Evolutionary conservation across 2,329 filamentous ascomycete species (phyloP), one percentile per base, ranked within the genome.

Genomic region (Monilinia vaccinii-corymbosi): DNA sequence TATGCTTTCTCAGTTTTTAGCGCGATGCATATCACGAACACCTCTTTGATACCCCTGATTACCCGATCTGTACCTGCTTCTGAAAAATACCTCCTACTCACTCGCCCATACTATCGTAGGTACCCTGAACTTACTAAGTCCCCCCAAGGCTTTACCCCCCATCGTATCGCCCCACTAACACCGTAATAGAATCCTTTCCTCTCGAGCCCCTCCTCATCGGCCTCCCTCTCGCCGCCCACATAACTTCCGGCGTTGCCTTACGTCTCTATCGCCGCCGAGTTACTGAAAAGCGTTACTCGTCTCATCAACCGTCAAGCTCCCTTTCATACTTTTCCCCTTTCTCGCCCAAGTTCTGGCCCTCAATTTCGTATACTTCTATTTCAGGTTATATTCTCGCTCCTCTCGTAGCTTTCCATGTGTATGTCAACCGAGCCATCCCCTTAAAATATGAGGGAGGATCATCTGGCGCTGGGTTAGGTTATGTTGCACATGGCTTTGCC

Each of bases 51-150:
- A 65, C 91, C 91, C 0, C 82, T 94, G 42, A 68, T 86, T 53
- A 90, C 88, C 45, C 82, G 80, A 60, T 90, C 88, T 49, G 82
- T 94, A 8, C 77, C 86, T 10, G 81, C 84, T 56, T 88, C 88
- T 62, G 92, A 97, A 71, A 85, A 85, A 53, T 96, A 91, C 74
- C 85, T 97, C 52, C 86, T 97, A 65, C 89, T 96, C 73, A 92
- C 91, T 32, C 85, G 93, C 63, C 92, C 95, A 52, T 85, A 94
- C 73, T 97, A 97, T 77, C 93, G 97, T 74, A 92, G 90, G 1
- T 81, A 42, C 16, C 5, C 31, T 16, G 16, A 55, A 21, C 38
- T 55, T 21, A 14, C 77, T 89, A 32, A 48, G 16, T 31, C 31
- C 31, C 31, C 16, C 92, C 97, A 71, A 89, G 91, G 4, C 75